These are phyloP conservation scores for Blastomyces silverae DNA, from an alignment of 2,329 filamentous ascomycete species.

Conservation along the genomic window DNA sequence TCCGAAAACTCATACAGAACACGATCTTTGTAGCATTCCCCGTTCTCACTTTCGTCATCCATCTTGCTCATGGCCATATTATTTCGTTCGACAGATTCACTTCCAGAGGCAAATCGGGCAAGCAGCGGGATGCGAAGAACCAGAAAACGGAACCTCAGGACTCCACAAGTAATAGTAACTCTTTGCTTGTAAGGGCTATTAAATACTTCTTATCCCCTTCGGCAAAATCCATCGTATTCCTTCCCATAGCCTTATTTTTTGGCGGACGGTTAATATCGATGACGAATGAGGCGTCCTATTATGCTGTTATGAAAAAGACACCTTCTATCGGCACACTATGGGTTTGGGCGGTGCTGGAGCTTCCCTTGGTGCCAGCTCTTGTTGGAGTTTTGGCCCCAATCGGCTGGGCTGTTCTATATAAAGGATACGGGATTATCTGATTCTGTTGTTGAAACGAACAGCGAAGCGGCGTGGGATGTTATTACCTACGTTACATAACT, in stretches of 20 bases:
- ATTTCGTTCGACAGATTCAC: conserved; percentile 27
- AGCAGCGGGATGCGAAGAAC: conserved; percentile 13
- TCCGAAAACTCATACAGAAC: conserved; percentile 31
- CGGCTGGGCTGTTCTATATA: conserved; percentile 48
- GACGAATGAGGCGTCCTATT: conserved; percentile 72
- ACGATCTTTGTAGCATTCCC: conserved; percentile 39
- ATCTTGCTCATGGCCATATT: conserved; percentile 42
- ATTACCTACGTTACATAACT: not conserved
- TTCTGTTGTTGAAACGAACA: not conserved
- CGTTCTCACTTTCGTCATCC: conserved; percentile 39
- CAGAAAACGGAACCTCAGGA: not conserved
- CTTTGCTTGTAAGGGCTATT: conserved; percentile 24
- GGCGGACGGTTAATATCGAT: conserved; percentile 78
- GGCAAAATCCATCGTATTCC: conserved; percentile 30
- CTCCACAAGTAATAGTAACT: conserved; percentile 14
- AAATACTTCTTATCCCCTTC: conserved; percentile 33
- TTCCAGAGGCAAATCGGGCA: not conserved
- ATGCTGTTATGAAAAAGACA: conserved; percentile 83
- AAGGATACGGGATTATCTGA: conserved; percentile 46
- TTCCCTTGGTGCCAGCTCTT: conserved; percentile 62
- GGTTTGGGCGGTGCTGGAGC: conserved; percentile 88
- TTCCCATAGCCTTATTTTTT: conserved; percentile 31
- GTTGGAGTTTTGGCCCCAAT: conserved; percentile 48
- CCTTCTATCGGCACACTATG: conserved; percentile 85
- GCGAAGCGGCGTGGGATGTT: no score